Evolutionary conservation across 1,139 yeast species (phyloP).

Genomic region (Suhomyces bokatorum): DNA sequence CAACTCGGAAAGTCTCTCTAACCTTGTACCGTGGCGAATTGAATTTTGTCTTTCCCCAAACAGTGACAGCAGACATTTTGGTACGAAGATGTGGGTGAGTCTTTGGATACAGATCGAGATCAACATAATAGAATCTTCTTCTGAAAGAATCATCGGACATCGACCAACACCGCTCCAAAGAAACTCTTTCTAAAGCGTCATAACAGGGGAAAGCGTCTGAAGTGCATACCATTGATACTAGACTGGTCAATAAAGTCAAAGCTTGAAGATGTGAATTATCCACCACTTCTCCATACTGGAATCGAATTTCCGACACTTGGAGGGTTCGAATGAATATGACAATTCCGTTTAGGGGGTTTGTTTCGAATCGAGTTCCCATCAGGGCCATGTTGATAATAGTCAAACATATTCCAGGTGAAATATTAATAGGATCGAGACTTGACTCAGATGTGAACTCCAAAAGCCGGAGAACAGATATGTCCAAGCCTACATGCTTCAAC

Average conservation of each 20-base stretch:
- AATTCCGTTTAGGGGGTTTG: slow-evolving; percentile 5
- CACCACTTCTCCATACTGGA: slow-evolving; percentile 34
- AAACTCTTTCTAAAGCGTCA: slow-evolving; percentile 14
- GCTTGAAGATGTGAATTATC: slow-evolving; percentile 32
- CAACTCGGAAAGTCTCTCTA: slow-evolving; percentile 17
- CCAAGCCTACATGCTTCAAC: slow-evolving; percentile 8
- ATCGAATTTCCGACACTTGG: slow-evolving; percentile 14
- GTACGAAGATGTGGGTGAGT: slow-evolving; percentile 7
- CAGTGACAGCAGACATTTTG: slow-evolving; percentile 16
- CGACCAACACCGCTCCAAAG: slow-evolving; percentile 37
- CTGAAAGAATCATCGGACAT: slow-evolving; percentile 29
- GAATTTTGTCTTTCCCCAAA: slow-evolving; percentile 24
- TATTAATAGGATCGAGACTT: background rate
- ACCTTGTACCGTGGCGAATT: slow-evolving; percentile 28
- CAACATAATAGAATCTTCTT: slow-evolving; percentile 21
- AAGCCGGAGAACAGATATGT: slow-evolving; percentile 3
- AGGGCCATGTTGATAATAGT: slow-evolving; percentile 9
- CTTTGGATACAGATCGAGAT: slow-evolving; percentile 8
- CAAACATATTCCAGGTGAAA: slow-evolving; percentile 1
- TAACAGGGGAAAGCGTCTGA: slow-evolving; percentile 7
- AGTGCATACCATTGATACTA: slow-evolving; percentile 17
- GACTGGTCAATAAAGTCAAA: slow-evolving; percentile 22
- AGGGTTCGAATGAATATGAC: slow-evolving; percentile 6
- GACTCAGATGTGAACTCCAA: slow-evolving; percentile 2
- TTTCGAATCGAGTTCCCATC: slow-evolving; percentile 9